Percentiles rank a stretch among this genome's conserved stretches.
phyloP scores from a whole-genome alignment of 202 grass and related monocot species.

The Elaeis oleifera region DNA sequence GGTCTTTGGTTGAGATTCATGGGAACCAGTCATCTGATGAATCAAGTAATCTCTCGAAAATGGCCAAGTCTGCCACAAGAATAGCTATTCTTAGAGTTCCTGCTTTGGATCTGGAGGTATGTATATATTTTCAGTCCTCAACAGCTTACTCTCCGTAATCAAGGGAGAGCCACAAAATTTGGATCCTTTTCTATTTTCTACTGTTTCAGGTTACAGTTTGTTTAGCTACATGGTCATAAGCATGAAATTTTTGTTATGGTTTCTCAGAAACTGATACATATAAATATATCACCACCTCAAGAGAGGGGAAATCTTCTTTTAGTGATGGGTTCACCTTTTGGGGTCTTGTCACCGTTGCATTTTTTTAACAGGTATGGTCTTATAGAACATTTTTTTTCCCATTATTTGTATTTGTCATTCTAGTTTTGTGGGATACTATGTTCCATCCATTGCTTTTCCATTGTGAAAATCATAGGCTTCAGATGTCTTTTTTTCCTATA shows the following conservation, averaged over 20 bases:
- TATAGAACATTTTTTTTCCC: conserved; percentile 1
- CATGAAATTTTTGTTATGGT: conserved; percentile 20
- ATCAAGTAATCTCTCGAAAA: conserved; percentile 28
- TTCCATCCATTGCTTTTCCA: too few species aligned
- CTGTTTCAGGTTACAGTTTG: conserved; percentile 10
- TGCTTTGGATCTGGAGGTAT: conserved; percentile 38
- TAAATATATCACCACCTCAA: conserved; percentile 47
- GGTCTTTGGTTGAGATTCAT: conserved; percentile 38
- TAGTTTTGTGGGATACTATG: background rate
- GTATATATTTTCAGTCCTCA: background rate
- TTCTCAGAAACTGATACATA: conserved; percentile 42
- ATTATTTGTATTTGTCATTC: conserved; percentile 20
- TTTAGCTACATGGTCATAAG: background rate
- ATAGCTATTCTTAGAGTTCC: conserved; percentile 81
- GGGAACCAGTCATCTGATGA: conserved; percentile 33
- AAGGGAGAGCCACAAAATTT: conserved; percentile 13
- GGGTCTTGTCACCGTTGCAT: conserved; percentile 69
- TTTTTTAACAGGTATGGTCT: conserved; percentile 74
- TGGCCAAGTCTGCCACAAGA: conserved; percentile 64
- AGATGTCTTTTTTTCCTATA: too few species aligned
- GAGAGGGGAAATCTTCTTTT: conserved; percentile 64
- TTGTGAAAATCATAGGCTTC: too few species aligned
- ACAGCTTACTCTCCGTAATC: too few species aligned
- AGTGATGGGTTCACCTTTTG: conserved; percentile 80
- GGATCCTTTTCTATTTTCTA: conserved; percentile 12